Conservation (phyloP, 208 protist species). For the Trypanosoma melophagium region DNA sequence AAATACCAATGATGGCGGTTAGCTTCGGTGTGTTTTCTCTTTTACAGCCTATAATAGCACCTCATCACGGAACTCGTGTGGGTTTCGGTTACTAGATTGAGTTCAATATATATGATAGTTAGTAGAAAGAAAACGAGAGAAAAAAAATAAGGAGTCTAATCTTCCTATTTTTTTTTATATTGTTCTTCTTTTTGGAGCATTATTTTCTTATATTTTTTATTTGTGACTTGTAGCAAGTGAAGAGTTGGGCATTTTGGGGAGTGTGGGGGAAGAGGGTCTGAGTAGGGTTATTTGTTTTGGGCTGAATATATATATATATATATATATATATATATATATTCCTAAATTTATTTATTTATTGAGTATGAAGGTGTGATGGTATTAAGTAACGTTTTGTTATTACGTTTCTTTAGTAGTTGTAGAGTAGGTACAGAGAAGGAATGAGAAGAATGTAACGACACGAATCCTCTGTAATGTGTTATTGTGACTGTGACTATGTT, state of each 20-base stretch:
- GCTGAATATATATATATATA: constrained; percentile 12
- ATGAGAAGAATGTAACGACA: not conserved
- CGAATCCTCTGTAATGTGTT: not conserved
- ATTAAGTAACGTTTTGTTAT: not conserved
- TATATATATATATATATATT: constrained; percentile 11
- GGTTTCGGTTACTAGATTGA: constrained; percentile 81
- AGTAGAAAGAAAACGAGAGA: not conserved
- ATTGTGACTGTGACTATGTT: not conserved
- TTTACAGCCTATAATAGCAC: constrained; percentile 73
- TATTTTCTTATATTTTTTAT: constrained; percentile 12
- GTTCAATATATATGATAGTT: not conserved
- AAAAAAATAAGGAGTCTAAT: not conserved
- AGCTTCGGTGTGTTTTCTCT: constrained; percentile 79
- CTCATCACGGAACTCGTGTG: constrained; percentile 75
- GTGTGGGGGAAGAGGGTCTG: not conserved
- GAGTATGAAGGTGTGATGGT: not conserved
- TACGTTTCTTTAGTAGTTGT: not conserved
- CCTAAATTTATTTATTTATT: not conserved
- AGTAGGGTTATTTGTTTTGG: not conserved
- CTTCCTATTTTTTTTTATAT: not conserved
- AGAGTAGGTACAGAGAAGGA: not conserved
- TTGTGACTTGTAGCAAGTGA: not conserved
- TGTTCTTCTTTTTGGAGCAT: constrained; percentile 17
- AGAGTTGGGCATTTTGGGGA: not conserved
- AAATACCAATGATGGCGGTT: constrained; percentile 89